Evolutionary conservation across 495 filamentous ascomycete genomes (phyloP), one percentile per base, ranked within the genome.

Genomic region (Penicillium soppii): DNA sequence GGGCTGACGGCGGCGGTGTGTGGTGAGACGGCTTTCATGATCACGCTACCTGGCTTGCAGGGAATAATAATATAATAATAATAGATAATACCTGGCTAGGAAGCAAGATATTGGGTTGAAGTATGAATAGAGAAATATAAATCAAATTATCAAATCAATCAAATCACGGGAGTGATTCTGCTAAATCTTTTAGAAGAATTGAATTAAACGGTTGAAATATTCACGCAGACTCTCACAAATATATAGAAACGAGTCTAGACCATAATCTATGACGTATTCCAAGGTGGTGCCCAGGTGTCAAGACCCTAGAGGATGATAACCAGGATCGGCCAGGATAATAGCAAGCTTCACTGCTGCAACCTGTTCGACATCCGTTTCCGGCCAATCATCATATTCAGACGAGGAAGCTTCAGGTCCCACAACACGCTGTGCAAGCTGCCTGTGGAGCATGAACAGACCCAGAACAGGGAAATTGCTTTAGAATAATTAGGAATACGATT

Each of bases 1-100:
- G 58, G 50, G 36, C 40, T 54, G n/a, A 59, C 29, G n/a, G 45
- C 13, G 26, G 16, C 10, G 41, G 30, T 38, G 35, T 30, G 37
- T 5, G 20, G n/a, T 9, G 32, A 39, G 25, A 20, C 45, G 26
- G 47, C 16, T 32, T 40, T 41, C 20, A 51, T 54, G 41, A 23
- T 38, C 15, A n/a, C n/a, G 3, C 25, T 16, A 5, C 4, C 20
- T 8, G 23, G 26, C 12, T 39, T 47, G 22, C 5, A 35, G 22
- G 39, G n/a, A n/a, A n/a, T n/a, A n/a, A n/a, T 22, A 22, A 23
- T 15, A 16, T 7, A 26, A 13, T 12, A 15, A 17, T 19, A 36
- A 36, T 19, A 36, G 15, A 36, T 8, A 9, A 3, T 17, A 36
- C 4, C 19, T 36, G 6, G 33, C n/a, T n/a, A n/a, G 29, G 29